Evolutionary conservation across 2,329 filamentous ascomycete species (phyloP), one percentile per base, ranked within the genome.

Genomic region (Claviceps humidiphila): DNA sequence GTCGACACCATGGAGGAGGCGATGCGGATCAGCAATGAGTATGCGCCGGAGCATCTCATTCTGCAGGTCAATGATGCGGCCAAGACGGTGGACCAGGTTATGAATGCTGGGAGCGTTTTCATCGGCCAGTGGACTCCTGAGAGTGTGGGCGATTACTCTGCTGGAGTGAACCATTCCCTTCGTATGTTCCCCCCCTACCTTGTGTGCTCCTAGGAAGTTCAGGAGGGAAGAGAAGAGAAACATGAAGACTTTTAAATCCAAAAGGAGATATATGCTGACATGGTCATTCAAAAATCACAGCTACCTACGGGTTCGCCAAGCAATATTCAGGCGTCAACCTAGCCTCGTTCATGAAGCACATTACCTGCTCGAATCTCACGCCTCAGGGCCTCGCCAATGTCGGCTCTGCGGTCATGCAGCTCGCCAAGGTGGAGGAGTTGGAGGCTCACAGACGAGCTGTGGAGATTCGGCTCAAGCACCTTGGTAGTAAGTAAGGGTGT

Each of bases 321-420:
- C 93, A 98, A 69, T 98, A 98, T 73, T 96, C 89, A 5, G 93
- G 93, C 50, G 93, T 98, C 64, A 98, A 95, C 68, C 79, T 98
- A 5, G 89, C 81, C 37, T 97, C 91, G 2, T 98, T 96, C 71
- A 80, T 95, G 67, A 98, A 98, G 74, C 89, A 97, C 74, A 96
- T 98, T 63, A 98, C 93, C 40, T 93, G 87, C 71, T 89, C 89
- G 0, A 87, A 95, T 67, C 76, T 98, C 56, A 95, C 89, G 1
- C 80, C 83, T 17, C 79, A 95, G 61, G 93, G 93, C 22, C 73
- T 98, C 56, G 78, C 78, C 60, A 93, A 94, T 61, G 86, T 98
- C 2, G 89, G 91, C 38, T 73, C 75, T 51, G 89, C 93, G 4
- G 93, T 98, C 50, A 96, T 97, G 89, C 86, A 91, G 68, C 75